These are phyloP conservation scores for Taiozyma sp. DNA, from an alignment of 1,139 yeast species.

Conservation along the genomic window DNA sequence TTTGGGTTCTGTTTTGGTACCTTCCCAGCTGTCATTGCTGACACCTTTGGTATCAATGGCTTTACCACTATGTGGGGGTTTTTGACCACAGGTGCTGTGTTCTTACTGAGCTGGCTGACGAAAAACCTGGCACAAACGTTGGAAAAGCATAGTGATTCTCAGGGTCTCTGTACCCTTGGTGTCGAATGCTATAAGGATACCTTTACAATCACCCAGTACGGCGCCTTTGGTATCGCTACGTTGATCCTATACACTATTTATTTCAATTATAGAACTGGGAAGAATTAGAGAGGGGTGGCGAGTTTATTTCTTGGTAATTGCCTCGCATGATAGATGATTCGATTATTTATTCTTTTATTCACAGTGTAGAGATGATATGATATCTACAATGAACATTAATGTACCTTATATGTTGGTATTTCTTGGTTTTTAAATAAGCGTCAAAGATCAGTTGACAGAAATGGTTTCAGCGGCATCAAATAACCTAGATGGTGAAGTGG, in stretches of 20 bases:
- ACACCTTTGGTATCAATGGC: constrained; percentile 64
- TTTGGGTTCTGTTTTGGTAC: constrained; percentile 81
- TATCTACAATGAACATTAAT: not conserved
- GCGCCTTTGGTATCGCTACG: constrained; percentile 3
- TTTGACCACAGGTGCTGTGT: constrained; percentile 53
- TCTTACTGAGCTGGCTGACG: constrained; percentile 24
- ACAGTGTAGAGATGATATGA: not conserved
- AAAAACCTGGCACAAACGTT: constrained; percentile 34
- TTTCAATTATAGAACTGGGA: constrained; percentile 5
- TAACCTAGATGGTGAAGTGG: not conserved
- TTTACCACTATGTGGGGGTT: constrained; percentile 84
- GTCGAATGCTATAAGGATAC: constrained; percentile 12
- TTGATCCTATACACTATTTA: constrained; percentile 11
- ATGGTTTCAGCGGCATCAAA: not conserved
- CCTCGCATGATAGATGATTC: not conserved
- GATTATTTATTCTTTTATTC: not conserved
- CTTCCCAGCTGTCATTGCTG: constrained; percentile 77
- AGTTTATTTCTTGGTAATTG: not conserved
- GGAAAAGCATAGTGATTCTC: constrained; percentile 25
- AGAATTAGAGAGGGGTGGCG: not conserved
- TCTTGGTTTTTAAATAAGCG: not conserved
- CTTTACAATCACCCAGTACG: constrained; percentile 9
- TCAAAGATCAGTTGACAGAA: not conserved
- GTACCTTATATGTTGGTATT: not conserved
- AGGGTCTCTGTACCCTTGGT: constrained; percentile 13